A percentile compares a stretch with the other conserved stretches of the same genome.
Evolutionary conservation across 257 asterid species (phyloP).

Genomic region (Nicotiana attenuata): DNA sequence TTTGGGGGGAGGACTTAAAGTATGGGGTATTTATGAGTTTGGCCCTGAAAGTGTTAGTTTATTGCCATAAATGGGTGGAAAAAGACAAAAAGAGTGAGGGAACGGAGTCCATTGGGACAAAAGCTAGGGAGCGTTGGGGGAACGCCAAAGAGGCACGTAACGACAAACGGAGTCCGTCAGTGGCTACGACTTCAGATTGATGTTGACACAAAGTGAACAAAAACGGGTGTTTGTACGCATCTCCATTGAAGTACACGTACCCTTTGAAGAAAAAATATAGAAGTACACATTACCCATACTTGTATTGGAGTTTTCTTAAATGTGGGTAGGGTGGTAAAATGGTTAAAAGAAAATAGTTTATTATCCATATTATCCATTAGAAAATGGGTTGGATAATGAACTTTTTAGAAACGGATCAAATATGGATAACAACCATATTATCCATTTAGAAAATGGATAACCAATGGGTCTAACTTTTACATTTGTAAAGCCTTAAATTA

Average conservation of each 20-base stretch:
- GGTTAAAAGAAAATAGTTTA: too few relatives aligned
- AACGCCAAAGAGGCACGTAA: slow-evolving; percentile 5
- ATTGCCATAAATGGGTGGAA: neutral
- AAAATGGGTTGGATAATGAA: too few relatives aligned
- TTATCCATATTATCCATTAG: too few relatives aligned
- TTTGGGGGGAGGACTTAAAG: neutral
- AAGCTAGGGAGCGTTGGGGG: slow-evolving; percentile 11
- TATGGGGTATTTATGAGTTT: neutral
- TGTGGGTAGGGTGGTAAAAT: too few relatives aligned
- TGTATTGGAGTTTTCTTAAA: neutral
- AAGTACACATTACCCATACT: neutral
- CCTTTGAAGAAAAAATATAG: neutral
- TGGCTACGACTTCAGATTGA: neutral
- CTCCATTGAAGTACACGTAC: neutral
- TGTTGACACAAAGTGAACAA: slow-evolving; percentile 3
- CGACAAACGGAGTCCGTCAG: slow-evolving; percentile 20
- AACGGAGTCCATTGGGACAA: neutral
- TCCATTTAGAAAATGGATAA: too few relatives aligned
- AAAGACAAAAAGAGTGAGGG: slow-evolving; percentile 3
- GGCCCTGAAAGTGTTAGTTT: slow-evolving; percentile 5
- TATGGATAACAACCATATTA: too few relatives aligned
- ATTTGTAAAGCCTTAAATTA: too few relatives aligned
- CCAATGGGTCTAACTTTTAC: too few relatives aligned
- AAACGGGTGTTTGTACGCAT: neutral
- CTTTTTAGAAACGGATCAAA: too few relatives aligned